Base-by-base conservation (phyloP, 2,329 filamentous ascomycete species). In the Apiospora aurea region DNA sequence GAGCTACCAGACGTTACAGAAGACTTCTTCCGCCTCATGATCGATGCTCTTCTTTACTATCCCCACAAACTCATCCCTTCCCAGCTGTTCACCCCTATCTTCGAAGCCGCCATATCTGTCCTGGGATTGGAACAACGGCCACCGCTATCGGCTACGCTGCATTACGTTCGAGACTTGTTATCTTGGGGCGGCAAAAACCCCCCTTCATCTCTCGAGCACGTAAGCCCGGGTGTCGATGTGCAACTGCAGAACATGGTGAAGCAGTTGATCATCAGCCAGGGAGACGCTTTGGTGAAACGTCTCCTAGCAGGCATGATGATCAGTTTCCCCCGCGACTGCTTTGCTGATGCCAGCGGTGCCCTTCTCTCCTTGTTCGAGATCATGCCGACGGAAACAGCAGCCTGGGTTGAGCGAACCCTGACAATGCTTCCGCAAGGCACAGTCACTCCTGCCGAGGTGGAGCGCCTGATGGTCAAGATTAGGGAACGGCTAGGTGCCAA, bases 271-370 rank as follows among this genome's bases (percentile, higher is more conserved):
- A 75, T 87, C 2, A 84, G 87, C 1, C 91, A 95, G 75, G 95
- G 96, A 49, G 92, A 94, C 78, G 85, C 90, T 71, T 86, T 99
- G 41, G 92, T 96, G 10, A 96, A 97, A 82, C 93, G 95, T 75
- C 92, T 97, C 72, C 88, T 99, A 85, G 96, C 95, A 0, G 96
- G 96, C 73, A 97, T 99, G 95, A 98, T 99, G 96, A 98, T 98
- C 81, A 97, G 93, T 0, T 99, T 99, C 84, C 97, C 96, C 0
- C 90, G 94, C 61, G 96, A 98, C 81, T 98, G 95, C 83, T 97
- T 98, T 79, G 92, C 95, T 0, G 96, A 99, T 80, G 95, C 95
- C 21, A 97, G 94, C 68, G 95, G 95, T 5, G 94, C 97, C n/a
- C 84, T 99, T 70, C 90, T 99, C 73, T 92, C 92, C 4, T 87